Conservation (phyloP, 345 rosid species). For the Arabidopsis suecica region DNA sequence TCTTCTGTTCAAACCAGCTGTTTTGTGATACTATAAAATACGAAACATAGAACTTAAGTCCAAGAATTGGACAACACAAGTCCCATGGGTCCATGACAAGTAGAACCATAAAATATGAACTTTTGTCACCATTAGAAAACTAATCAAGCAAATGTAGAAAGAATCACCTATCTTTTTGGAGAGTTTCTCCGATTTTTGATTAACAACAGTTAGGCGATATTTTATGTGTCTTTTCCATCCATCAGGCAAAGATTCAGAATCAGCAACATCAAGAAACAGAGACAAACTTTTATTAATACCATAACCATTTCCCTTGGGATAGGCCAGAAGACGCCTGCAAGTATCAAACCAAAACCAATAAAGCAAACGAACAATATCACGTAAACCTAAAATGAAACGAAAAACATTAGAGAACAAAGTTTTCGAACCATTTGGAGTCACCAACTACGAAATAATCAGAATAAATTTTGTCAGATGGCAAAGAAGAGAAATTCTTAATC, state of each 20-base stretch:
- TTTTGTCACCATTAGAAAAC: neutral
- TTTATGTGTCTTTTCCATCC: neutral
- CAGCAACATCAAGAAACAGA: neutral
- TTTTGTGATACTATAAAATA: fast-evolving
- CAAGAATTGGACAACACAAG: neutral
- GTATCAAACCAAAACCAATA: neutral
- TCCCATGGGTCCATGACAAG: too few relatives aligned
- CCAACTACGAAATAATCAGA: neutral
- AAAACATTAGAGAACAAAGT: neutral
- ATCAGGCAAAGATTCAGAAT: neutral
- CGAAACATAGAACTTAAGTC: too few relatives aligned
- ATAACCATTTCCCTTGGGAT: neutral
- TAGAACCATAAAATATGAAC: neutral
- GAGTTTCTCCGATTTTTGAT: neutral
- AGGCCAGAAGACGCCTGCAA: neutral
- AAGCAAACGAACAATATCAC: neutral
- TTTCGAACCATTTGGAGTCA: neutral
- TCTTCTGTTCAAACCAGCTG: neutral
- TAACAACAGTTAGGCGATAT: neutral
- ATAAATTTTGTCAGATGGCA: neutral
- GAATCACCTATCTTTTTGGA: too few relatives aligned
- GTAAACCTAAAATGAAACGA: neutral
- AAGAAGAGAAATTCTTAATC: neutral
- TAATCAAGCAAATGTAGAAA: neutral
- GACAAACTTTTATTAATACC: neutral